A percentile compares a stretch with the other conserved stretches of the same genome.
These are phyloP conservation scores for Trapa bicornis DNA, from an alignment of 345 rosid genomes.

Conservation along the genomic window DNA sequence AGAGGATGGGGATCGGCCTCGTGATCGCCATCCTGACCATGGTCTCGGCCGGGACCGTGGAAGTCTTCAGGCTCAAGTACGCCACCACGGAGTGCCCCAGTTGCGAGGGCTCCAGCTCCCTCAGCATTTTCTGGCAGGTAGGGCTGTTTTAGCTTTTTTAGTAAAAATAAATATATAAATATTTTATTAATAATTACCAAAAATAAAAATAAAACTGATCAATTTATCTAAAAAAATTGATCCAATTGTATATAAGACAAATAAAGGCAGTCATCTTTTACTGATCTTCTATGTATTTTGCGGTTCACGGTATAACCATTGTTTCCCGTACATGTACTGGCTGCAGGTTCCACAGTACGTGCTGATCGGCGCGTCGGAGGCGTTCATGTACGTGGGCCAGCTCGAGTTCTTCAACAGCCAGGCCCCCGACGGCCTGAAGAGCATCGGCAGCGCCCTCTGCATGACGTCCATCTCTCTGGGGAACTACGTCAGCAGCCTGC, in stretches of 20 bases:
- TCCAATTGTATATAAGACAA: no score
- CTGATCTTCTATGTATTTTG: no score
- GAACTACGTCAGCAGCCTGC: slow-evolving; percentile 89
- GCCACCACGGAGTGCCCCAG: slow-evolving; percentile 53
- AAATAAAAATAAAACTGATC: no score
- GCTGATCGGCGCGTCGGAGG: slow-evolving; percentile 93
- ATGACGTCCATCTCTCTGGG: slow-evolving; percentile 96
- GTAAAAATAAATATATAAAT: no score
- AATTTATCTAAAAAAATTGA: no score
- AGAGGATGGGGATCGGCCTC: slow-evolving; percentile 94
- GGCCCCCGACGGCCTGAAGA: slow-evolving; percentile 83
- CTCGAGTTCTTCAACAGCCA: slow-evolving; percentile 98
- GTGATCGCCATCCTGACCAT: slow-evolving; percentile 85
- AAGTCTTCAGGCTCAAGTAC: slow-evolving; percentile 58
- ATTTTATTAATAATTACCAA: no score
- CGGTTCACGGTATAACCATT: no score
- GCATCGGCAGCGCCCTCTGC: slow-evolving; percentile 91
- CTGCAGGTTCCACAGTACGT: slow-evolving; percentile 64
- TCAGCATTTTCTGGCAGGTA: slow-evolving; percentile 90
- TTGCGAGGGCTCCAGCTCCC: slow-evolving; percentile 84
- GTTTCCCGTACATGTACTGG: no score
- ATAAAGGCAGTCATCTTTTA: no score
- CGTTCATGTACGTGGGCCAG: slow-evolving; percentile 95
- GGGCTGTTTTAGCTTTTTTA: no score
- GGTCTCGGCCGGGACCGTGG: slow-evolving; percentile 82